Evolutionary conservation across 495 filamentous ascomycete species (phyloP), one percentile per base, ranked within the genome.

Genomic region (Peziza echinospora): DNA sequence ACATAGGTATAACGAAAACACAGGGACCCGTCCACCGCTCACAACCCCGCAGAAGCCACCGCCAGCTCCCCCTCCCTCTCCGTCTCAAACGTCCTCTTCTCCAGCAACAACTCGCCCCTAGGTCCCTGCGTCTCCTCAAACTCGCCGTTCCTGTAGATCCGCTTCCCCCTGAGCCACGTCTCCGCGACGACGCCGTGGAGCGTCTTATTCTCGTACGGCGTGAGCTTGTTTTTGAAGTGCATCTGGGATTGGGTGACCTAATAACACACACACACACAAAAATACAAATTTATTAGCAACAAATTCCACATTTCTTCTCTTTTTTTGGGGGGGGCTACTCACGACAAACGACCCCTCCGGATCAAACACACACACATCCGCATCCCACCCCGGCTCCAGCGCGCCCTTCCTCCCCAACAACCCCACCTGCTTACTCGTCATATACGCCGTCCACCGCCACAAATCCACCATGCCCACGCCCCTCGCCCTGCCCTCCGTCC

Each of bases 201-300:
- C 5, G 61, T 71, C 53, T 76, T 78, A 21, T 84, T 84, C 63
- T 94, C 81, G 67, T 93, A 97, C 2, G 89, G 89, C 21, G 75
- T 82, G 65, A 83, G 82, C 62, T 92, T 91, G 61, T 97, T 96
- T 54, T 85, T 75, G 72, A 92, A 97, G 34, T 89, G 71, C 87
- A 97, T 93, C 24, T 71, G 67, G 37, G 58, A 59, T 7, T 53
- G 53, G 1, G 53, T 59, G n/a, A n/a, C n/a, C n/a, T n/a, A n/a
- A n/a, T n/a, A n/a, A n/a, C n/a, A n/a, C 21, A 58, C 55, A 54
- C 56, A 47, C 44, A 45, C 30, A 8, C 24, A 5, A n/a, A 1
- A 10, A 21, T 24, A 22, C 26, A n/a, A n/a, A n/a, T n/a, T n/a
- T n/a, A n/a, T n/a, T 24, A 11, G 2, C 19, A 22, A 22, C 16